A percentile compares a stretch with the other conserved stretches of the same genome.
These are phyloP conservation scores for Intubia oerlemansii DNA, from an alignment of 2,329 filamentous ascomycete species.

Conservation along the genomic window DNA sequence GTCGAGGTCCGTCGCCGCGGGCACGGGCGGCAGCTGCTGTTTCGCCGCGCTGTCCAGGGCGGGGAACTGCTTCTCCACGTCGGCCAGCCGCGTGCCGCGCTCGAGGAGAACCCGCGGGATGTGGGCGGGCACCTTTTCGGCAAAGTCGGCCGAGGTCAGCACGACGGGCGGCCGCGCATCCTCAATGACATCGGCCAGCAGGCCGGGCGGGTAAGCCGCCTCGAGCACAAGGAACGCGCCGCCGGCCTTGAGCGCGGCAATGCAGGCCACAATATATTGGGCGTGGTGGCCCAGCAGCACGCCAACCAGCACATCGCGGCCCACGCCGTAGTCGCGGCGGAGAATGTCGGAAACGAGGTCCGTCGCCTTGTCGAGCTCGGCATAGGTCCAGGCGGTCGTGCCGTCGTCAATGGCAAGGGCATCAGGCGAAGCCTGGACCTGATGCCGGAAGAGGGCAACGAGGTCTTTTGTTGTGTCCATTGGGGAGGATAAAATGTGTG, in stretches of 20 bases:
- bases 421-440: constrained; percentile 47
- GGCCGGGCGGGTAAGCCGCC: constrained; percentile 52
- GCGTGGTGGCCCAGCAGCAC: constrained; percentile 56
- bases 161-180: constrained; percentile 53
- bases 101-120: constrained; percentile 47
- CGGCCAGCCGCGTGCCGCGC: constrained; percentile 9
- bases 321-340: constrained; percentile 39
- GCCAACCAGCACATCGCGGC: constrained; percentile 52
- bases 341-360: constrained; percentile 41
- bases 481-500: constrained; percentile 1
- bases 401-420: constrained; percentile 54
- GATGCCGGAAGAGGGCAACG: constrained; percentile 46
- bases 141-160: constrained; percentile 44
- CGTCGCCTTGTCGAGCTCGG: constrained; percentile 47
- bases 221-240: constrained; percentile 67
- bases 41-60: constrained; percentile 6
- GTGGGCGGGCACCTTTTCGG: constrained; percentile 39
- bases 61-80: background rate
- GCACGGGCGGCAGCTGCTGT: constrained; percentile 26
- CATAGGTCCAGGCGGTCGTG: constrained; percentile 44
- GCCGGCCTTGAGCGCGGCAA: constrained; percentile 58
- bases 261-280: constrained; percentile 58
- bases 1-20: constrained; percentile 49
- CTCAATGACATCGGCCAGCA: constrained; percentile 55
- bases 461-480: constrained; percentile 55